These are phyloP conservation scores for Imleria badia DNA, from an alignment of 768 basidiomycete genomes.

Conservation along the genomic window DNA sequence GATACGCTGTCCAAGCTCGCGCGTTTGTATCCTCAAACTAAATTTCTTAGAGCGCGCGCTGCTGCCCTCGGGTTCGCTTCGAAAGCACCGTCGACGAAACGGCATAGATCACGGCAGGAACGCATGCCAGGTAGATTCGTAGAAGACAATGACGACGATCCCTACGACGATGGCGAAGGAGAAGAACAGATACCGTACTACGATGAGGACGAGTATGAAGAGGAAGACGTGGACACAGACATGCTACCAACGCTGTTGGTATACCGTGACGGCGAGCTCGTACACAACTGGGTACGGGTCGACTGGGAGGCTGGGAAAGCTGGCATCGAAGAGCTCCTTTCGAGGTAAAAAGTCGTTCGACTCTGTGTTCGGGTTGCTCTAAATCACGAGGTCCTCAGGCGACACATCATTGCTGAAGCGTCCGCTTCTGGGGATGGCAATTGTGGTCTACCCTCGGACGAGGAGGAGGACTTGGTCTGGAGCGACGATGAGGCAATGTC, in stretches of 20 bases:
- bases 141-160: slow-evolving; percentile 41
- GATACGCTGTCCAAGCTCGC: slow-evolving; percentile 67
- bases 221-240: slow-evolving; percentile 72
- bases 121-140: slow-evolving; percentile 32
- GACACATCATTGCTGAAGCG: slow-evolving; percentile 24
- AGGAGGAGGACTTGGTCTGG: slow-evolving; percentile 54
- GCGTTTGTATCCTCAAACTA: slow-evolving; percentile 65
- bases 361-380: not conserved
- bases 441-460: slow-evolving; percentile 47
- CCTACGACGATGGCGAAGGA: slow-evolving; percentile 39
- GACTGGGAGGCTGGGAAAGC: slow-evolving; percentile 78
- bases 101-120: slow-evolving; percentile 4
- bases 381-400: slow-evolving; percentile 10
- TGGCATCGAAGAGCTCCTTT: slow-evolving; percentile 68
- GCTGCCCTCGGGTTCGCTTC: slow-evolving; percentile 71
- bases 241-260: slow-evolving; percentile 78
- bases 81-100: slow-evolving; percentile 23
- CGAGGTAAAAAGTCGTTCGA: slow-evolving; percentile 42
- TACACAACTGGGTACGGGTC: slow-evolving; percentile 86
- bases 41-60: slow-evolving; percentile 83
- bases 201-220: slow-evolving; percentile 47
- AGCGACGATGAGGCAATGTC: slow-evolving; percentile 46
- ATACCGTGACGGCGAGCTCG: slow-evolving; percentile 77
- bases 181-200: slow-evolving; percentile 31
- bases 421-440: slow-evolving; percentile 35